These are phyloP conservation scores for Pezicula neosporulosa DNA, from an alignment of 2,329 filamentous ascomycete genomes.

Conservation along the genomic window DNA sequence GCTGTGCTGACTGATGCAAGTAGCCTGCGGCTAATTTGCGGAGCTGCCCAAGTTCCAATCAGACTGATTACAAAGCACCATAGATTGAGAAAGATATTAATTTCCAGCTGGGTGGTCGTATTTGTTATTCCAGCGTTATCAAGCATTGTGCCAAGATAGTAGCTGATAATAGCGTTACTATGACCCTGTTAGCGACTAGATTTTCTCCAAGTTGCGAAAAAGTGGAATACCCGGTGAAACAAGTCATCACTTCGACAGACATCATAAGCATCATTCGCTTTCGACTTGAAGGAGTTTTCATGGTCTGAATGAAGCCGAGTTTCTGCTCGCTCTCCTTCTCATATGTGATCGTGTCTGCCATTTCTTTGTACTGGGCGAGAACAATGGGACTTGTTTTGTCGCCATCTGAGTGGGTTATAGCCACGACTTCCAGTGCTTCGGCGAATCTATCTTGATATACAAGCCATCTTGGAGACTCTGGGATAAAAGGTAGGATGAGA, in stretches of 20 bases:
- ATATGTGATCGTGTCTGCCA: conserved; percentile 28
- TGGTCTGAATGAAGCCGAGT: conserved; percentile 32
- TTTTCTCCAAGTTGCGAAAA: too few species aligned
- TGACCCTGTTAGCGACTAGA: too few species aligned
- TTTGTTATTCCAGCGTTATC: not conserved
- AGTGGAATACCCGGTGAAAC: not conserved
- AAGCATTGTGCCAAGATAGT: not conserved
- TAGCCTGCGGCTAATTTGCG: not conserved
- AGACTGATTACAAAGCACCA: not conserved
- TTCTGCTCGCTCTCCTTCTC: conserved; percentile 37
- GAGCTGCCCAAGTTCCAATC: not conserved
- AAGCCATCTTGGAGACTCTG: conserved; percentile 1
- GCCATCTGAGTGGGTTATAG: not conserved
- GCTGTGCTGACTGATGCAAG: not conserved
- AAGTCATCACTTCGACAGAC: not conserved
- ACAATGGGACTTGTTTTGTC: not conserved
- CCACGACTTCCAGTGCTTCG: not conserved
- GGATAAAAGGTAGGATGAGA: not conserved
- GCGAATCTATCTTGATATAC: not conserved
- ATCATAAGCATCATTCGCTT: not conserved
- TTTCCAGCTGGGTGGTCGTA: not conserved
- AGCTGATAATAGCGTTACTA: not conserved
- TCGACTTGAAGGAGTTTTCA: conserved; percentile 7
- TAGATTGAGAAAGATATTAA: not conserved
- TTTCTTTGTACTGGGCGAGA: not conserved